Evolutionary conservation across 2,329 filamentous ascomycete genomes (phyloP), one percentile per base, ranked within the genome.

Genomic region (Xylaria sp.): DNA sequence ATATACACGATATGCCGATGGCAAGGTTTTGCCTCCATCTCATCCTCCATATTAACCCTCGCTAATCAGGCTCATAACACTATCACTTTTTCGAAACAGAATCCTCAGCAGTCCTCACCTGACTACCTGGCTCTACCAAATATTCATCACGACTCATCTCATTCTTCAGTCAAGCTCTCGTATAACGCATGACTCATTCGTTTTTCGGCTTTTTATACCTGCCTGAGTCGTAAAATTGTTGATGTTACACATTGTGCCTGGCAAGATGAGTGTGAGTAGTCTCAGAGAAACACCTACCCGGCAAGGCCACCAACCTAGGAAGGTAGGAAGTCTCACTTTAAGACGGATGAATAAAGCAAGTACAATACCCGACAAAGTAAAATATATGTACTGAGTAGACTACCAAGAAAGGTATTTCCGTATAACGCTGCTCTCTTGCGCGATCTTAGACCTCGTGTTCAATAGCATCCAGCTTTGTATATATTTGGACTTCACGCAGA

Each of bases 251-350:
- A 15, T 25, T 56, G 54, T 61, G 34, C 50, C 23, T 37, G 6
- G n/a, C 12, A 37, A 60, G 44, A 44, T 18, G 51, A 46, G 28
- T 28, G 28, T 28, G 28, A 15, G 9, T 6, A 58, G 37, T 13
- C 5, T 12, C 28, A 34, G 9, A 13, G 54, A 54, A 39, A 59
- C 25, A 12, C 13, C 48, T 51, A 31, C 37, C 34, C 50, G 34
- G 13, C 20, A 54, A 46, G 39, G 25, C 62, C 25, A 37, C 34
- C 39, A 41, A 37, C 44, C 23, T 15, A 58, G 37, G 39, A 25
- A 25, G 6, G 60, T 25, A 46, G 63, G 66, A 67, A 63, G 69
- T 67, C 58, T 72, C 66, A 61, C 18, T 60, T 46, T 54, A 39
- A 67, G 13, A 63, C 60, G 60, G 18, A 56, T 41, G 28, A 12